phyloP scores from a whole-genome alignment of 208 protist species.

The Crithidia mellificae region DNA sequence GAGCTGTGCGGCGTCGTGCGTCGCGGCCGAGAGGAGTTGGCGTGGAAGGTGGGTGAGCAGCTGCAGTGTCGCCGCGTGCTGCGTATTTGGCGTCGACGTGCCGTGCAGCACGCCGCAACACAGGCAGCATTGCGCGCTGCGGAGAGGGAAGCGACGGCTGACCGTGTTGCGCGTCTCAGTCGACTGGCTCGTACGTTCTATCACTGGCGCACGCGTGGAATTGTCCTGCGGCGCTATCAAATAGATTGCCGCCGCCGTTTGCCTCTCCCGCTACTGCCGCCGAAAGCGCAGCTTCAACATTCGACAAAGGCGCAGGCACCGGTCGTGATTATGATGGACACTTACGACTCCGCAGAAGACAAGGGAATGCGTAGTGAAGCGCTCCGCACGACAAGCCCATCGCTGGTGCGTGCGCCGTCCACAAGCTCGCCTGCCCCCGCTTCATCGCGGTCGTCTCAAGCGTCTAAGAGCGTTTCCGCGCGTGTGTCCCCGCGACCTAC shows the following conservation, averaged over 20 bases:
- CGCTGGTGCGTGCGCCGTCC: not conserved
- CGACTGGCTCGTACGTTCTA: constrained; percentile 30
- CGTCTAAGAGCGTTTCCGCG: not conserved
- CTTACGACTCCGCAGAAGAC: too few species aligned
- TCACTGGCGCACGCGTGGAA: constrained; percentile 30
- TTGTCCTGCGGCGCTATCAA: constrained; percentile 20
- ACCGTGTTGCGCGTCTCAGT: not conserved
- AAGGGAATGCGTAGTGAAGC: too few species aligned
- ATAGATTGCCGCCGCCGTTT: constrained; percentile 32
- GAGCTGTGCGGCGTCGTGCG: constrained; percentile 26
- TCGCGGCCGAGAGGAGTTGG: constrained; percentile 21
- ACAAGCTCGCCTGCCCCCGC: too few species aligned
- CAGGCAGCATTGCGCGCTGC: not conserved
- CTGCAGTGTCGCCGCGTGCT: constrained; percentile 15
- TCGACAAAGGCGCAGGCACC: too few species aligned
- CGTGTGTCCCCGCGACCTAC: constrained; percentile 2
- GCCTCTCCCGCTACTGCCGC: not conserved
- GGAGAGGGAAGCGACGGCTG: constrained; percentile 7
- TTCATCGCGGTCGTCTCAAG: not conserved
- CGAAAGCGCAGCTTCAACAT: not conserved
- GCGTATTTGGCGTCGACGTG: constrained; percentile 30
- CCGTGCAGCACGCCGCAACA: constrained; percentile 3
- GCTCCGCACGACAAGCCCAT: not conserved
- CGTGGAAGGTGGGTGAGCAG: constrained; percentile 22
- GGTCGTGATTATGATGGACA: too few species aligned